Percentiles rank a stretch among this genome's conserved stretches.
phyloP scores from a whole-genome alignment of 768 basidiomycete genomes.

The Brasilioporus rufonigricans region DNA sequence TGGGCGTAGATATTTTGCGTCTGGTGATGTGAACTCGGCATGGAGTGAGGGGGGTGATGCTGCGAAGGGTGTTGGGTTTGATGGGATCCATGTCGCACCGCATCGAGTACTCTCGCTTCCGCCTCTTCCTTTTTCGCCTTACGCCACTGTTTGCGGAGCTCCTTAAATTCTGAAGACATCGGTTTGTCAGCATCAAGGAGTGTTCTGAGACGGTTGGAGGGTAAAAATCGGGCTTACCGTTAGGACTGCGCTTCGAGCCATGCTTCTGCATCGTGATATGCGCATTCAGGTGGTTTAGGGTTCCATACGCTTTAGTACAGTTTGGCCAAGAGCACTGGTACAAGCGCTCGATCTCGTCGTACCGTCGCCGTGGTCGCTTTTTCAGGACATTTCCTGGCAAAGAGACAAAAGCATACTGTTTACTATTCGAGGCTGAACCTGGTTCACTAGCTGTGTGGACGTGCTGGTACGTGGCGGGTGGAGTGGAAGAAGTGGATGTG shows the following conservation, averaged over 20 bases:
- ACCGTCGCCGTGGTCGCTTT: constrained; percentile 80
- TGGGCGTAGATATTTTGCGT: constrained; percentile 23
- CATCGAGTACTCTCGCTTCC: constrained; percentile 24
- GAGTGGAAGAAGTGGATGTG: constrained; percentile 54
- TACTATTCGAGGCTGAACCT: constrained; percentile 45
- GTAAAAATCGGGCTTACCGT: constrained; percentile 53
- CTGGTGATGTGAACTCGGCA: constrained; percentile 25
- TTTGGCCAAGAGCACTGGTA: constrained; percentile 84
- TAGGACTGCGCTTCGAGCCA: constrained; percentile 84
- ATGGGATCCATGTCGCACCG: constrained; percentile 18
- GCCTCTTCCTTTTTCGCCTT: constrained; percentile 82
- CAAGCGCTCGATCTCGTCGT: constrained; percentile 94
- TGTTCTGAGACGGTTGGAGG: not conserved
- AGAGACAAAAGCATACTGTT: constrained; percentile 81
- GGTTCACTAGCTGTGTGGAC: constrained; percentile 16
- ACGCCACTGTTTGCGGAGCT: constrained; percentile 94
- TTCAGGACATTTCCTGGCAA: constrained; percentile 78
- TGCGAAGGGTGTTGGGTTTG: constrained; percentile 16
- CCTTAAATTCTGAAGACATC: constrained; percentile 81
- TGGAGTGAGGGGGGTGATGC: constrained; percentile 25
- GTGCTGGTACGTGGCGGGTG: constrained; percentile 30
- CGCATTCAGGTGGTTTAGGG: constrained; percentile 95
- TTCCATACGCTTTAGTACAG: constrained; percentile 86
- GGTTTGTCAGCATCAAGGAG: constrained; percentile 8
- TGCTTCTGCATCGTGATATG: constrained; percentile 99